These are phyloP conservation scores for Pholiota adiposa DNA, from an alignment of 1,284 basidiomycete genomes.

Conservation along the genomic window DNA sequence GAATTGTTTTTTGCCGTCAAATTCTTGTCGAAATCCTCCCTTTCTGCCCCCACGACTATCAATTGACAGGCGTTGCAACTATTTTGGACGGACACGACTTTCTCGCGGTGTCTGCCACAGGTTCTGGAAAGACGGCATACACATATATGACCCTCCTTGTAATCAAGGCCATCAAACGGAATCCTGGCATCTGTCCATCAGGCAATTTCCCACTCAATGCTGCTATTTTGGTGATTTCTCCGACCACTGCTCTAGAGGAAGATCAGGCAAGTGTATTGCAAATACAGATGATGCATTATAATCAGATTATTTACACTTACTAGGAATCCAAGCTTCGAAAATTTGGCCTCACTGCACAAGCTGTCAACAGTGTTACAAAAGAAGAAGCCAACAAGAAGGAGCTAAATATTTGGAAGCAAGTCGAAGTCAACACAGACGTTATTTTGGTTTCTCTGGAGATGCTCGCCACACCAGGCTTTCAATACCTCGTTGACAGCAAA, in stretches of 20 bases:
- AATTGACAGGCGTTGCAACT: slow-evolving; percentile 2
- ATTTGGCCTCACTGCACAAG: slow-evolving; percentile 12
- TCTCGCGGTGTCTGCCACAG: slow-evolving; percentile 14
- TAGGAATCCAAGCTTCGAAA: slow-evolving; percentile 11
- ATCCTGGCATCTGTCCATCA: slow-evolving; percentile 1
- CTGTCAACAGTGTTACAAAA: slow-evolving; percentile 16
- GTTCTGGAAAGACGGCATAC: slow-evolving; percentile 15
- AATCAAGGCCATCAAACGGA: slow-evolving; percentile 4
- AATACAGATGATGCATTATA: no score
- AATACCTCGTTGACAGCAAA: no score
- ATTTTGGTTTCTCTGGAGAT: no score
- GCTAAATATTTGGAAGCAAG: slow-evolving; percentile 11
- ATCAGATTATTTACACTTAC: no score
- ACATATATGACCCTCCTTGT: slow-evolving; percentile 13
- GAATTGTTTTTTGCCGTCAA: not conserved
- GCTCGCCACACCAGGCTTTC: no score
- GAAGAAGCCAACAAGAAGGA: not conserved
- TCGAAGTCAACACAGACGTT: slow-evolving; percentile 1
- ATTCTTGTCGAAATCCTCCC: slow-evolving; percentile 5
- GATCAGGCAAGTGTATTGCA: slow-evolving; percentile 16
- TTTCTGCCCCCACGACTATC: slow-evolving; percentile 16
- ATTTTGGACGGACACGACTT: slow-evolving; percentile 10
- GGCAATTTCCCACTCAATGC: slow-evolving; percentile 14
- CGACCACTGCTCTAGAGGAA: slow-evolving; percentile 18
- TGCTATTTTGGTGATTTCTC: slow-evolving; percentile 15